phyloP scores from a whole-genome alignment of 1,284 basidiomycete genomes.

The Papiliotrema terrestris region DNA sequence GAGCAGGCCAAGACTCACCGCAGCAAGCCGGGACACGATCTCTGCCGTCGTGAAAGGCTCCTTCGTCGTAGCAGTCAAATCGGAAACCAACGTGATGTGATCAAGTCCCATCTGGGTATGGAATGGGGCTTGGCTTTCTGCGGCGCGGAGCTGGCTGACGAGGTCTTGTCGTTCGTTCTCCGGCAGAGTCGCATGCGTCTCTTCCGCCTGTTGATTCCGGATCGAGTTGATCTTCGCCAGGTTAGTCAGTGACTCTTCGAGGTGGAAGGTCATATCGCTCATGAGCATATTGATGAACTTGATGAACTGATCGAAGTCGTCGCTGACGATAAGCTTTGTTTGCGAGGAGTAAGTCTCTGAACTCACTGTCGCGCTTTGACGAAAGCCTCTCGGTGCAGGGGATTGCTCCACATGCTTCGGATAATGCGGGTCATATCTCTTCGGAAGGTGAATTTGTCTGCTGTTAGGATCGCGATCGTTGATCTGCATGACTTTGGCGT shows the following conservation, averaged over 20 bases:
- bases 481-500: conserved; percentile 45
- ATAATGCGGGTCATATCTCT: conserved; percentile 81
- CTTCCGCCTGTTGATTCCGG: conserved; percentile 77
- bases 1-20: conserved; percentile 58
- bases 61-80: conserved; percentile 88
- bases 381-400: conserved; percentile 76
- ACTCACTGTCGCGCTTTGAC: conserved; percentile 70
- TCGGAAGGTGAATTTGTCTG: conserved; percentile 51
- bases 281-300: conserved; percentile 97
- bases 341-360: not conserved
- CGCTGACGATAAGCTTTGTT: conserved; percentile 51
- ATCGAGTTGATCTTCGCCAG: conserved; percentile 83
- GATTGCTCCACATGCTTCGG: conserved; percentile 85
- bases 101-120: conserved; percentile 84
- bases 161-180: conserved; percentile 76
- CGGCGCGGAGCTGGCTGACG: conserved; percentile 68
- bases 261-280: conserved; percentile 97
- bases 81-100: conserved; percentile 81
- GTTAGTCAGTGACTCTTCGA: conserved; percentile 92
- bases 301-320: conserved; percentile 85
- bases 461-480: not conserved
- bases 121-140: conserved; percentile 78
- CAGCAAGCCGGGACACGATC: conserved; percentile 91
- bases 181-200: conserved; percentile 64
- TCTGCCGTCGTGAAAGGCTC: conserved; percentile 94